A percentile compares a stretch with the other conserved stretches of the same genome.
Conservation (phyloP, 805 yeast species). For the Pichia gijzeniarum region DNA sequence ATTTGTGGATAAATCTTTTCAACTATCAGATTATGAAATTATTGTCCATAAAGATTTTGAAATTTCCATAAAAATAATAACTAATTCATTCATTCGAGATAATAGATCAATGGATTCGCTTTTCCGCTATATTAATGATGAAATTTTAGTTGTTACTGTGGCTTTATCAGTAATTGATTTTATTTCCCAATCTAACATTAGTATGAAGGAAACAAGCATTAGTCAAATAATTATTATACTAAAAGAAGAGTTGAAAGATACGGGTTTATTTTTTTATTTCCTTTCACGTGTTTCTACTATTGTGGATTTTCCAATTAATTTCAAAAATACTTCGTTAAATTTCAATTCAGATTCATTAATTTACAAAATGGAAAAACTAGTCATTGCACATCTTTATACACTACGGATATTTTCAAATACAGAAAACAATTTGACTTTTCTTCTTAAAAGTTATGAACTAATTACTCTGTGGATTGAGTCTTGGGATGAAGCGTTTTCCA, state of each 20-base stretch:
- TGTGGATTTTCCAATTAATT: slow-evolving; percentile 21
- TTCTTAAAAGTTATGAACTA: slow-evolving; percentile 1
- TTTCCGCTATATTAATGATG: slow-evolving; percentile 6
- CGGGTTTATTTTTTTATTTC: slow-evolving; percentile 27
- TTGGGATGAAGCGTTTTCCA: slow-evolving; percentile 7
- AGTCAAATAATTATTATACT: slow-evolving; percentile 20
- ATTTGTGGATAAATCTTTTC: not conserved
- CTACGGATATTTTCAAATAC: slow-evolving; percentile 16
- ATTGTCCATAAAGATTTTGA: not conserved
- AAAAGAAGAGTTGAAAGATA: slow-evolving; percentile 22
- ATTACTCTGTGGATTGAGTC: slow-evolving; percentile 5
- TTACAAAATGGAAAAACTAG: slow-evolving; percentile 12
- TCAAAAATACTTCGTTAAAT: slow-evolving; percentile 16
- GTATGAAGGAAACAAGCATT: slow-evolving; percentile 20
- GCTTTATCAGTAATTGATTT: slow-evolving; percentile 19
- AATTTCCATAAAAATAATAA: slow-evolving; percentile 6
- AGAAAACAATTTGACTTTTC: not conserved
- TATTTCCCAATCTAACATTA: slow-evolving; percentile 19
- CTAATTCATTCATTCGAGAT: slow-evolving; percentile 3
- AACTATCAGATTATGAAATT: not conserved
- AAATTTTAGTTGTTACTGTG: slow-evolving; percentile 4
- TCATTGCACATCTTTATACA: slow-evolving; percentile 21
- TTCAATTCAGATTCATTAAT: slow-evolving; percentile 16
- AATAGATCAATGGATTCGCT: not conserved
- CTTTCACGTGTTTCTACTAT: slow-evolving; percentile 24